Evolutionary conservation across 2,329 filamentous ascomycete species (phyloP).

Genomic region (Stemphylium beticola): DNA sequence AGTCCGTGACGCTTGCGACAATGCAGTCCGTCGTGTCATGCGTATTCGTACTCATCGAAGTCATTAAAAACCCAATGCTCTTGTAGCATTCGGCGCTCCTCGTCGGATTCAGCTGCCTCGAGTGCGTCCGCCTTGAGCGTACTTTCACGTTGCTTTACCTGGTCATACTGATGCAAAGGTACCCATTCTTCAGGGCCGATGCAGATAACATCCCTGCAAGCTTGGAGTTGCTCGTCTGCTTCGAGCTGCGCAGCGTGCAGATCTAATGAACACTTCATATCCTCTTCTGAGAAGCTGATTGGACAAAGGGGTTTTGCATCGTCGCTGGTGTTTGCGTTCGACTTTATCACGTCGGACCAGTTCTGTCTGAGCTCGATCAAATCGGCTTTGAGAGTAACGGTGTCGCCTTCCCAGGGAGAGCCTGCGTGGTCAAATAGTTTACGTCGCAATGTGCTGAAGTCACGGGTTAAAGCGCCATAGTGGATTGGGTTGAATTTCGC

Average conservation of each 20-base stretch:
- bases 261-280: slow-evolving; percentile 26
- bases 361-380: slow-evolving; percentile 28
- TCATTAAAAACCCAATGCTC: slow-evolving; percentile 43
- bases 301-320: slow-evolving; percentile 24
- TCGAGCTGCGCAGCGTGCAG: slow-evolving; percentile 29
- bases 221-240: slow-evolving; percentile 33
- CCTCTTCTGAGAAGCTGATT: slow-evolving; percentile 27
- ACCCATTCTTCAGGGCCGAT: slow-evolving; percentile 39
- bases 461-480: slow-evolving; percentile 30
- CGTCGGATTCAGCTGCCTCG: slow-evolving; percentile 29
- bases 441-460: slow-evolving; percentile 29
- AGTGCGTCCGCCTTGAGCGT: slow-evolving; percentile 32
- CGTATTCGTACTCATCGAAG: slow-evolving; percentile 40
- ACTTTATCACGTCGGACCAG: slow-evolving; percentile 24
- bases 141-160: slow-evolving; percentile 15
- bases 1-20: no score
- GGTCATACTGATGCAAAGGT: slow-evolving; percentile 32
- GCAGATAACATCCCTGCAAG: slow-evolving; percentile 30
- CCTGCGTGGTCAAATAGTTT: slow-evolving; percentile 36
- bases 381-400: slow-evolving; percentile 35
- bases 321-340: slow-evolving; percentile 5
- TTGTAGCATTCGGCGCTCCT: slow-evolving; percentile 20
- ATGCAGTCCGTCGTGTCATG: no score
- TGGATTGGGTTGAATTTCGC: slow-evolving; percentile 33
- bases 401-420: slow-evolving; percentile 40